Conservation (phyloP, 2,329 filamentous ascomycete species). For the Penicillium italicum region DNA sequence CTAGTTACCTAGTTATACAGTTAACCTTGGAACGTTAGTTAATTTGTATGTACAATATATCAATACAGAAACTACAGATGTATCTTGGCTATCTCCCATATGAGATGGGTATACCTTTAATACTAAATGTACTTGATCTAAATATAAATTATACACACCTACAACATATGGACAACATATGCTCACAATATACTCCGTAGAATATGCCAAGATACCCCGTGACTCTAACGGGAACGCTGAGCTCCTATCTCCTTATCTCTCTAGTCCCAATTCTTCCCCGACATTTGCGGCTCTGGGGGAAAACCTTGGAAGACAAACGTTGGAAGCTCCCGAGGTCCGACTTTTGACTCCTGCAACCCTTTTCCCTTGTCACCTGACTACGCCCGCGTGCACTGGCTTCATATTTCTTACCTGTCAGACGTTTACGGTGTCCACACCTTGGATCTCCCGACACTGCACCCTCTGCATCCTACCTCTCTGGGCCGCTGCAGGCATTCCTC, state of each 20-base stretch:
- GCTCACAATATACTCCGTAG: too few species aligned
- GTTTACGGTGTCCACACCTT: constrained; percentile 6
- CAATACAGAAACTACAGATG: too few species aligned
- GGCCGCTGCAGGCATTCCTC: constrained; percentile 30
- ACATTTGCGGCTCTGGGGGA: constrained; percentile 11
- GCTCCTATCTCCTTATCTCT: constrained; percentile 8
- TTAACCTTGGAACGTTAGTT: too few species aligned
- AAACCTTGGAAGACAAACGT: constrained; percentile 1
- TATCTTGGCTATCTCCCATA: too few species aligned
- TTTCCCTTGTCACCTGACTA: constrained; percentile 8
- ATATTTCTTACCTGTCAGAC: constrained; percentile 2
- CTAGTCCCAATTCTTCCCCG: constrained; percentile 1
- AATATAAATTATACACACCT: too few species aligned
- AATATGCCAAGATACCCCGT: constrained; percentile 3
- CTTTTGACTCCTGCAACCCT: constrained; percentile 7
- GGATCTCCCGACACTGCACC: constrained; percentile 3
- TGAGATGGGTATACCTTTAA: too few species aligned
- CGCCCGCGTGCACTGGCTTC: not conserved
- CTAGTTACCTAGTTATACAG: too few species aligned
- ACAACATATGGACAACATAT: too few species aligned
- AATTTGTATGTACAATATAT: too few species aligned
- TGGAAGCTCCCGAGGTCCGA: constrained; percentile 2
- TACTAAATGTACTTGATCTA: too few species aligned
- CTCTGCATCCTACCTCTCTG: constrained; percentile 6
- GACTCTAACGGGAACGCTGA: not conserved